phyloP scores from a whole-genome alignment of 2,329 filamentous ascomycete species.

The Colletotrichum costaricense region DNA sequence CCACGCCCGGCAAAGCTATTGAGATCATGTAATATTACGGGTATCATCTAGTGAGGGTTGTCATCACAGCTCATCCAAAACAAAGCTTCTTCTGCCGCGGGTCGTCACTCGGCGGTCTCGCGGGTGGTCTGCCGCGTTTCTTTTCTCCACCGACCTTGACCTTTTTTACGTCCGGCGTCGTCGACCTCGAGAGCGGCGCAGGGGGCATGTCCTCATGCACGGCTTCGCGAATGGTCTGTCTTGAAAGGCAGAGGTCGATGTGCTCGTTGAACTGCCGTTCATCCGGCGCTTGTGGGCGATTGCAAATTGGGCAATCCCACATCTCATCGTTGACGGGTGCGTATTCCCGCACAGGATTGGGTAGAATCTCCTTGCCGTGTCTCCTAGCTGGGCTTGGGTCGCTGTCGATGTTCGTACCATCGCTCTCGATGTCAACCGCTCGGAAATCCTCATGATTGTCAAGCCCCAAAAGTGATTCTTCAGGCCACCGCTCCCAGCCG shows the following conservation, averaged over 20 bases:
- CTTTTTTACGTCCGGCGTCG: slow-evolving; percentile 52
- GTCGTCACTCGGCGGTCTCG: slow-evolving; percentile 48
- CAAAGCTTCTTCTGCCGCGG: slow-evolving; percentile 64
- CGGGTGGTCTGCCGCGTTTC: slow-evolving; percentile 51
- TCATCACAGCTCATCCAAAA: slow-evolving; percentile 51
- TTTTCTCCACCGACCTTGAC: slow-evolving; percentile 44
- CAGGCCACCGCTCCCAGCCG: slow-evolving; percentile 76
- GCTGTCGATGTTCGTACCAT: slow-evolving; percentile 70
- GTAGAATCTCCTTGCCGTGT: slow-evolving; percentile 64
- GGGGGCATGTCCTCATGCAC: slow-evolving; percentile 66
- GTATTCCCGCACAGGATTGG: slow-evolving; percentile 53
- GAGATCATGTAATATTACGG: slow-evolving; percentile 2
- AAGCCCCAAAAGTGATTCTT: slow-evolving; percentile 64
- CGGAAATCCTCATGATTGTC: slow-evolving; percentile 33
- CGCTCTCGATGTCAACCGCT: slow-evolving; percentile 55
- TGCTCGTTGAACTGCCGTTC: slow-evolving; percentile 89
- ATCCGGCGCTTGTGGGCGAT: slow-evolving; percentile 77
- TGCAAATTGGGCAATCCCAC: slow-evolving; percentile 93
- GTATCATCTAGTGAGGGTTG: slow-evolving; percentile 15
- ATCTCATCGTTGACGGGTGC: slow-evolving; percentile 56
- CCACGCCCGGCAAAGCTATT: background rate
- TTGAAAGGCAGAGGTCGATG: slow-evolving; percentile 90
- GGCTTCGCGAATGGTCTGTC: slow-evolving; percentile 85
- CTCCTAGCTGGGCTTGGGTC: slow-evolving; percentile 42
- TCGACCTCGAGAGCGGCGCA: slow-evolving; percentile 30